These are phyloP conservation scores for Tricholoma hemisulphureum DNA, from an alignment of 768 basidiomycete species.

Conservation along the genomic window DNA sequence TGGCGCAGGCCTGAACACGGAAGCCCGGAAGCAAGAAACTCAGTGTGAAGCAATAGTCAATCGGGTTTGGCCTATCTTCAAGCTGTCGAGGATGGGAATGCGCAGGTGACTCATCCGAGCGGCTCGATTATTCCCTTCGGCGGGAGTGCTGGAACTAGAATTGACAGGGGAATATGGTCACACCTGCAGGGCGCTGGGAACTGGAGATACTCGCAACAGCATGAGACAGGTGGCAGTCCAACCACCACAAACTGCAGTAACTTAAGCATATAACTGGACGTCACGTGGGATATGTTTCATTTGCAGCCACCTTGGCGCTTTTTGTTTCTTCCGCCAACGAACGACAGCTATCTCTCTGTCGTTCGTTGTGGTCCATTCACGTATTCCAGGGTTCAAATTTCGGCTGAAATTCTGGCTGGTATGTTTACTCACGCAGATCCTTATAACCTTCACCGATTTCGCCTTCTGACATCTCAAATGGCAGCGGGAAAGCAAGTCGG, in stretches of 20 bases:
- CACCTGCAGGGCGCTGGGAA: too few relatives aligned
- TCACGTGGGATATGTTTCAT: conserved; percentile 5
- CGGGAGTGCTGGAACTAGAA: too few relatives aligned
- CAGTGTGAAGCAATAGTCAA: too few relatives aligned
- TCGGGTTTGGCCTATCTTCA: too few relatives aligned
- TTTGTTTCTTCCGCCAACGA: background rate
- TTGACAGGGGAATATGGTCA: too few relatives aligned
- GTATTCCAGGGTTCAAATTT: background rate
- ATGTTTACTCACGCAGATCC: background rate
- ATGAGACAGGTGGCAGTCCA: too few relatives aligned
- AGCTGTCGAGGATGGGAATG: too few relatives aligned
- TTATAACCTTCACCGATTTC: background rate
- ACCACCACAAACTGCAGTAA: too few relatives aligned
- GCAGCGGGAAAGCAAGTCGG: too few relatives aligned
- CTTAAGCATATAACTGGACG: background rate
- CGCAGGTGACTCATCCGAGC: background rate
- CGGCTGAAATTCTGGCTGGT: background rate
- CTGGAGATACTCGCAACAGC: too few relatives aligned
- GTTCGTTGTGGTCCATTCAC: background rate
- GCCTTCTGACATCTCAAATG: background rate
- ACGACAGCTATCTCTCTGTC: background rate
- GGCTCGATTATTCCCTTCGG: background rate
- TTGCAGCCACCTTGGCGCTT: background rate
- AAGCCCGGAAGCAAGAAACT: too few relatives aligned
- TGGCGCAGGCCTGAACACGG: too few relatives aligned